Percentiles rank a stretch among this genome's conserved stretches.
These are phyloP conservation scores for Vachellia collinsii DNA, from an alignment of 306 rosid species.

Conservation along the genomic window DNA sequence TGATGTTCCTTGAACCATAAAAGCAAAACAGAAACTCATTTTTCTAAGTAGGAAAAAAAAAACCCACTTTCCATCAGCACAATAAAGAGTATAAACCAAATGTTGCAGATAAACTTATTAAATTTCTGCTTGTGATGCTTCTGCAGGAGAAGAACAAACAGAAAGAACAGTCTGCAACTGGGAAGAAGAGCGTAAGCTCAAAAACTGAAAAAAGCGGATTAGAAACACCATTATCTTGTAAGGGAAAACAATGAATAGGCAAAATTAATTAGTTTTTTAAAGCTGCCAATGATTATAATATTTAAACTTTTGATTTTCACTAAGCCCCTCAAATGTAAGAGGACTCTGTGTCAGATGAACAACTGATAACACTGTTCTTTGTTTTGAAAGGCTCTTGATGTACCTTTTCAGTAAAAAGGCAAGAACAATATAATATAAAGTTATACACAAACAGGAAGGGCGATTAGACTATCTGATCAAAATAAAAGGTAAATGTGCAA, in stretches of 20 bases:
- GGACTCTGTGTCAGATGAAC: not conserved
- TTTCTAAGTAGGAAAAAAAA: not conserved
- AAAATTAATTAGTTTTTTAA: not conserved
- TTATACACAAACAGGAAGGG: too few relatives aligned
- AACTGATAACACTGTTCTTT: not conserved
- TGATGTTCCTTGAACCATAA: not conserved
- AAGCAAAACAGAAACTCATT: not conserved
- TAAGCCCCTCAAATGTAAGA: not conserved
- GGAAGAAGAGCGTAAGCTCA: not conserved
- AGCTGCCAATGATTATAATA: not conserved
- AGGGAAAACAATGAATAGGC: not conserved
- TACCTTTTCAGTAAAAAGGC: not conserved
- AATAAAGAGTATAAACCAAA: not conserved
- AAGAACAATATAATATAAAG: too few relatives aligned
- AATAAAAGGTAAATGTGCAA: too few relatives aligned
- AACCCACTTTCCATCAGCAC: not conserved
- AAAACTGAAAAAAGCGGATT: not conserved
- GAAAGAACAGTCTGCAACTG: not conserved
- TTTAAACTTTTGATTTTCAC: not conserved
- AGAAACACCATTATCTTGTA: not conserved
- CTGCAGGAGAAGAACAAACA: not conserved
- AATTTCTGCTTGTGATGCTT: not conserved
- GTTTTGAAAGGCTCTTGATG: not conserved
- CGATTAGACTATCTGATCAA: not conserved
- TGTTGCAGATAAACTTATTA: not conserved